phyloP scores from a whole-genome alignment of 1,284 basidiomycete genomes.

The Apiotrichum akiyoshidainum region DNA sequence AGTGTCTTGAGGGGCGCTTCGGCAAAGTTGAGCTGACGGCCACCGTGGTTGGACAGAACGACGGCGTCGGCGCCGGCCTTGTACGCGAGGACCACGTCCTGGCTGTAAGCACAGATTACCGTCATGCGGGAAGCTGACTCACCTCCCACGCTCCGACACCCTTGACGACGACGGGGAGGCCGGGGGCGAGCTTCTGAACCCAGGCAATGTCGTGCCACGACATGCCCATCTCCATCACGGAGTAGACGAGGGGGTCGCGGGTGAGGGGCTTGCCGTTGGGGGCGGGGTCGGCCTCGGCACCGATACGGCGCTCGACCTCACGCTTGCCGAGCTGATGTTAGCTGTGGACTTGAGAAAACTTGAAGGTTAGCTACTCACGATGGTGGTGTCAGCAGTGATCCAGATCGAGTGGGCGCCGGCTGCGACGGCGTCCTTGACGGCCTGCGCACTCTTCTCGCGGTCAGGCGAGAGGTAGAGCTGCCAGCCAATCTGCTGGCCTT shows the following conservation, averaged over 20 bases:
- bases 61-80: conserved; percentile 51
- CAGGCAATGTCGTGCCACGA: conserved; percentile 52
- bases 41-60: conserved; percentile 53
- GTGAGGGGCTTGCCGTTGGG: conserved; percentile 17
- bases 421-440: conserved; percentile 46
- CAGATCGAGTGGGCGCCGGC: conserved; percentile 51
- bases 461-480: conserved; percentile 42
- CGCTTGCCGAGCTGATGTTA: conserved; percentile 25
- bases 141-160: conserved; percentile 52
- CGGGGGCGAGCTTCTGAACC: conserved; percentile 49
- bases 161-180: conserved; percentile 53
- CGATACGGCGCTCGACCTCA: conserved; percentile 17
- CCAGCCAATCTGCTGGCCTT: conserved; percentile 38
- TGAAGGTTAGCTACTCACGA: conserved; percentile 28
- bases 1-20: conserved; percentile 70
- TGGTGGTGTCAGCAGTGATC: conserved; percentile 53
- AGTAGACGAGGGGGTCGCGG: conserved; percentile 5
- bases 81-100: conserved; percentile 50
- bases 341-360: conserved; percentile 22
- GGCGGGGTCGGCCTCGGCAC: conserved; percentile 16
- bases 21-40: conserved; percentile 46
- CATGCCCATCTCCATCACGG: conserved; percentile 11
- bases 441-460: conserved; percentile 43
- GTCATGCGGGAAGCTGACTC: background rate
- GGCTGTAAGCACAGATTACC: background rate